Base-by-base conservation (phyloP, 2,329 filamentous ascomycete species). In the Colletotrichum sidae region DNA sequence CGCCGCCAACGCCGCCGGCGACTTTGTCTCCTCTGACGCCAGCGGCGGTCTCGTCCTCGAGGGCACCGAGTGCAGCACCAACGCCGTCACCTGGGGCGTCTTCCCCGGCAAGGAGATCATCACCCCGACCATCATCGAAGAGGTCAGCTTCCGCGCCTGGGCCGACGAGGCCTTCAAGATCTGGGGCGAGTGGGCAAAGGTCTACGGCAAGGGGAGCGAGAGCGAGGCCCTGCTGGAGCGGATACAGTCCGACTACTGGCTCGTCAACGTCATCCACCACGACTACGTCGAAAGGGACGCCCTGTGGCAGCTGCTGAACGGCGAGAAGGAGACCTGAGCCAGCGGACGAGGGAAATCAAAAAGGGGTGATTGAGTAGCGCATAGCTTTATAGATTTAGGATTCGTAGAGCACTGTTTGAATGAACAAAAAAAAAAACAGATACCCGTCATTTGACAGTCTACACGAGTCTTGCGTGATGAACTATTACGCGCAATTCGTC, bases 61-160 rank as follows among this genome's bases (percentile, higher is more conserved):
- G 39, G 71, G 72, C 15, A 75, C 70, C 44, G 78, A 76, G 72
- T 78, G 79, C 35, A 89, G 87, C 72, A 95, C 96, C 37, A 97
- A 98, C 74, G 94, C 95, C 0, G 96, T 99, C 2, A 99, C 96
- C 0, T 98, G 95, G 95, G 95, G 95, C 55, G 93, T 94, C 1
- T 98, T 98, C 79, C 91, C 92, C 0, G 93, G 93, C 46, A 97
- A 97, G 80, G 95, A 98, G 78, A 98, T 98, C 74, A 88, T 97
- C 63, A 97, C 94, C 25, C 95, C 95, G 3, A 98, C 95, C 2
- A 98, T 98, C 74, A 97, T 98, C 72, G 95, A 98, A 76, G 92
- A 94, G 71, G 93, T 97, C 55, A 96, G 92, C 75, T 98, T 98
- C 84, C 86, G 89, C 68, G 93, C 94, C 8, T 99, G 96, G 96